Percentiles rank a stretch among this genome's conserved stretches.
These are phyloP conservation scores for Asterionellopsis glacialis DNA, from an alignment of 108 stramenopile genomes.

Conservation along the genomic window DNA sequence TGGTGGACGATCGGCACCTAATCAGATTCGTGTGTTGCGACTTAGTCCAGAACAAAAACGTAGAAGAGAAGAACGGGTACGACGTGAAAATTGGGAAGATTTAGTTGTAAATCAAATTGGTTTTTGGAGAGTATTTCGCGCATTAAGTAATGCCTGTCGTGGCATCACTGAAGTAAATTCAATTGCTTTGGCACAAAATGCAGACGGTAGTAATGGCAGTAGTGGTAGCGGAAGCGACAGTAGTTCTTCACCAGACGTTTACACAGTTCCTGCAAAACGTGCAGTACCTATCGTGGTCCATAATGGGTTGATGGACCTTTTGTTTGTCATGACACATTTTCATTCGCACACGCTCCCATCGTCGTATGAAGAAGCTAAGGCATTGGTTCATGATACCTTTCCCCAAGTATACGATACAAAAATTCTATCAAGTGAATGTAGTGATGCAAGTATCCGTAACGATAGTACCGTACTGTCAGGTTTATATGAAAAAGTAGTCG, in stretches of 20 bases:
- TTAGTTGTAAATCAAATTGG: slow-evolving; percentile 53
- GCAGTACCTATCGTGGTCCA: slow-evolving; percentile 75
- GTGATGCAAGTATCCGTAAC: slow-evolving; percentile 33
- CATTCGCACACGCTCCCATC: slow-evolving; percentile 49
- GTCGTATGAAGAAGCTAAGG: slow-evolving; percentile 53
- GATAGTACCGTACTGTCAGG: slow-evolving; percentile 44
- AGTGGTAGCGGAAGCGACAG: background rate
- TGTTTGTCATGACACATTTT: slow-evolving; percentile 80
- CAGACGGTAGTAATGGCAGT: background rate
- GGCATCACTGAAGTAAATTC: slow-evolving; percentile 15
- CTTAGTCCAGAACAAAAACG: slow-evolving; percentile 47
- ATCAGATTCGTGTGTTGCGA: slow-evolving; percentile 67
- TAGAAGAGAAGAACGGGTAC: slow-evolving; percentile 37
- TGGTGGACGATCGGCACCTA: slow-evolving; percentile 11
- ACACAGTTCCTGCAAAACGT: slow-evolving; percentile 6
- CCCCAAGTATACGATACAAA: slow-evolving; percentile 79
- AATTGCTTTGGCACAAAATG: background rate
- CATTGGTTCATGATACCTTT: slow-evolving; percentile 53
- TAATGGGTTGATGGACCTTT: slow-evolving; percentile 81
- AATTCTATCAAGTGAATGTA: slow-evolving; percentile 52
- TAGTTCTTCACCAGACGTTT: background rate
- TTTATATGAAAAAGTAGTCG: slow-evolving; percentile 24
- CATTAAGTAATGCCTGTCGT: slow-evolving; percentile 60
- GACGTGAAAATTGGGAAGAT: slow-evolving; percentile 54
- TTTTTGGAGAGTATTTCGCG: slow-evolving; percentile 68